phyloP scores from a whole-genome alignment of 768 basidiomycete genomes.

The Boletellus ananas region DNA sequence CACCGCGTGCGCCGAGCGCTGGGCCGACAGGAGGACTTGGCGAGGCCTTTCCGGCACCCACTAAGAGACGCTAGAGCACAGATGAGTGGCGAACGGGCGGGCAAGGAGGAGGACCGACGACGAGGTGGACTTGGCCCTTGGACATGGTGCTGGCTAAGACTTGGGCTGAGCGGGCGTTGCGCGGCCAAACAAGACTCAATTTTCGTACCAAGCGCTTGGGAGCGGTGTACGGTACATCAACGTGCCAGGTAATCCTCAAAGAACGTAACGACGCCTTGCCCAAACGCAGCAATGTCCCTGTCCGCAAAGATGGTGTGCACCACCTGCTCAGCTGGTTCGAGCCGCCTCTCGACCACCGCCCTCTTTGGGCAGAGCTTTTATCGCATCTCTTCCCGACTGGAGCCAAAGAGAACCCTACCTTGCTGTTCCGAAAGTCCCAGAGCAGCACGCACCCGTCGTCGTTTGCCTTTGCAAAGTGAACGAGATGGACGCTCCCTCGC shows the following conservation, averaged over 20 bases:
- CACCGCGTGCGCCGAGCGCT: slow-evolving; percentile 94
- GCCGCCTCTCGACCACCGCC: slow-evolving; percentile 33
- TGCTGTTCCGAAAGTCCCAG: slow-evolving; percentile 49
- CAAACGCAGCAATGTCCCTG: slow-evolving; percentile 41
- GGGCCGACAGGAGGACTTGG: slow-evolving; percentile 96
- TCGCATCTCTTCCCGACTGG: slow-evolving; percentile 11
- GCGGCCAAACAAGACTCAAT: slow-evolving; percentile 24
- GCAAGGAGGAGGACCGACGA: slow-evolving; percentile 48
- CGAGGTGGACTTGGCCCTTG: slow-evolving; percentile 67
- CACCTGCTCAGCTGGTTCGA: slow-evolving; percentile 32
- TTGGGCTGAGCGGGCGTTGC: neutral
- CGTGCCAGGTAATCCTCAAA: slow-evolving; percentile 29
- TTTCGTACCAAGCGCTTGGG: slow-evolving; percentile 6
- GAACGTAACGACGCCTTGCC: slow-evolving; percentile 38
- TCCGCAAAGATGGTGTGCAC: slow-evolving; percentile 40
- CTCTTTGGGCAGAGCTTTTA: slow-evolving; percentile 30
- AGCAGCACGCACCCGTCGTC: slow-evolving; percentile 41
- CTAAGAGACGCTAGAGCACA: slow-evolving; percentile 64
- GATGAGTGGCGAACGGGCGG: slow-evolving; percentile 8
- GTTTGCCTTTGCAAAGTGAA: slow-evolving; percentile 45
- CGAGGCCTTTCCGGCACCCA: slow-evolving; percentile 92
- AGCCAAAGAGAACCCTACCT: slow-evolving; percentile 33
- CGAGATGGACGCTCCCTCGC: slow-evolving; percentile 39
- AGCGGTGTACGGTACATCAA: slow-evolving; percentile 8
- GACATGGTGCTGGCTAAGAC: slow-evolving; percentile 48